Evolutionary conservation across 257 asterid species (phyloP).

Genomic region (Rhazya stricta): DNA sequence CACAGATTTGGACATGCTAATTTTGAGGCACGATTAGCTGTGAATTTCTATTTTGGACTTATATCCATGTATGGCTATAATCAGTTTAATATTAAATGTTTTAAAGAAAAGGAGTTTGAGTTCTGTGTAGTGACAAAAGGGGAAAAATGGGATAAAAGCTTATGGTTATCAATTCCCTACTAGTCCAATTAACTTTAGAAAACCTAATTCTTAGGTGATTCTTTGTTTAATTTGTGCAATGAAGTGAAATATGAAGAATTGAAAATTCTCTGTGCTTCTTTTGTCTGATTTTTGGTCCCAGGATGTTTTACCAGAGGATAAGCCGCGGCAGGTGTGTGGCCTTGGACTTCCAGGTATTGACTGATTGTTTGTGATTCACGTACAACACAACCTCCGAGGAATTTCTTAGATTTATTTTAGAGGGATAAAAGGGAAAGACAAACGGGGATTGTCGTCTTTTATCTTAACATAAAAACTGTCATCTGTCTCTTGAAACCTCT

Average conservation of each 20-base stretch:
- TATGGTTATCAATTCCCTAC: not conserved
- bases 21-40: not conserved
- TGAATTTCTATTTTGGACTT: not conserved
- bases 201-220: not conserved
- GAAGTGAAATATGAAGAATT: not conserved
- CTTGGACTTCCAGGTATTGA: slow-evolving; percentile 90
- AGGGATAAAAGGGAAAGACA: not conserved
- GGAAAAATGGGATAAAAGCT: not conserved
- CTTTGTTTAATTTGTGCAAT: not conserved
- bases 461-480: not conserved
- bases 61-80: not conserved
- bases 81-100: too few relatives aligned
- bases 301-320: slow-evolving; percentile 78
- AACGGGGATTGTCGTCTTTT: not conserved
- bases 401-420: not conserved
- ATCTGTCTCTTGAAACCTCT: not conserved
- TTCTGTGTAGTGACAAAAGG: not conserved
- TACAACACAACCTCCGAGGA: not conserved
- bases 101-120: not conserved
- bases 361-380: not conserved
- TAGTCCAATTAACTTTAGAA: not conserved
- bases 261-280: not conserved
- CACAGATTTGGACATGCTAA: not conserved
- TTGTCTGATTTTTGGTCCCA: slow-evolving; percentile 27
- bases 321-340: slow-evolving; percentile 86